Conservation (phyloP, 176 grass and related monocot species). For the Rhynchospora pubera region DNA sequence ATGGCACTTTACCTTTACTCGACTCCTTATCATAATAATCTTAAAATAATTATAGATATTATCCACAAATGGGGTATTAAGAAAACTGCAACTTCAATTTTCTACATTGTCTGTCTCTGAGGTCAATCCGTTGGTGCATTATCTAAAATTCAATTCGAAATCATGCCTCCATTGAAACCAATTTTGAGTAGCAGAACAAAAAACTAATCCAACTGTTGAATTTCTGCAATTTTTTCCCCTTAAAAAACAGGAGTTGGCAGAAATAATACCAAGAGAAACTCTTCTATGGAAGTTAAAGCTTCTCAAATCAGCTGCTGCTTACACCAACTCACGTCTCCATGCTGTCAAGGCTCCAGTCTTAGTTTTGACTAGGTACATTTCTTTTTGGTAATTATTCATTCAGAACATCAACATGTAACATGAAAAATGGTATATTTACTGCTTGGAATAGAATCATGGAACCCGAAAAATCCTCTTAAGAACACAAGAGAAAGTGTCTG, state of each 20-base stretch:
- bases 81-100: background rate
- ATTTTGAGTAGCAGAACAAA: background rate
- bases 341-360: slow-evolving; percentile 81
- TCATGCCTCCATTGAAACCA: background rate
- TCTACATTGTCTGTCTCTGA: background rate
- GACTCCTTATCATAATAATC: background rate
- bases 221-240: background rate
- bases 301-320: slow-evolving; percentile 78
- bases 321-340: slow-evolving; percentile 81
- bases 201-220: background rate
- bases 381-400: background rate
- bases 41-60: background rate
- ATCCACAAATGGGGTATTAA: background rate
- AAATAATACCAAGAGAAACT: slow-evolving; percentile 85
- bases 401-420: background rate
- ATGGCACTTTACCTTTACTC: background rate
- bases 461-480: background rate
- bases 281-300: slow-evolving; percentile 91
- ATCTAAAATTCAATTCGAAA: background rate
- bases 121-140: background rate
- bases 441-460: background rate
- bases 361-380: slow-evolving; percentile 78
- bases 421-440: background rate
- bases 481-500: background rate
- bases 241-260: slow-evolving; percentile 57